These are phyloP conservation scores for Trichosporon sp. DNA, from an alignment of 1,284 basidiomycete genomes.

Conservation along the genomic window DNA sequence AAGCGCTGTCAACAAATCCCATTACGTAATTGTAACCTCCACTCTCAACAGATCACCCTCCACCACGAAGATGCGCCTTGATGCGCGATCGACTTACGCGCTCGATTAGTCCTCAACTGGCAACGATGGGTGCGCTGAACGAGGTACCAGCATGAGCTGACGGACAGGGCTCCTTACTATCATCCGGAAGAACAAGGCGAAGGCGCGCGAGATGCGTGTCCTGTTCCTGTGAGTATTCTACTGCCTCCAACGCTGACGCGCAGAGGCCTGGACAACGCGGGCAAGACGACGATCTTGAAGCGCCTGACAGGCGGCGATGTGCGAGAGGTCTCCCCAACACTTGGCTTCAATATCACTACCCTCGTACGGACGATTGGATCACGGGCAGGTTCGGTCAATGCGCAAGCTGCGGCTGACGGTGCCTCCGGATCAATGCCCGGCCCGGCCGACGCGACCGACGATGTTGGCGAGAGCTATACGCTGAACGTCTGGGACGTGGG, in stretches of 20 bases:
- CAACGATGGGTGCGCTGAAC: background rate
- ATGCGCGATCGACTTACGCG: too few relatives aligned
- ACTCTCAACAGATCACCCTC: background rate
- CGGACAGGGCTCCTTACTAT: conserved; percentile 78
- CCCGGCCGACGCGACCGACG: too few relatives aligned
- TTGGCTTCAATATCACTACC: conserved; percentile 99
- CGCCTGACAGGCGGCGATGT: conserved; percentile 89
- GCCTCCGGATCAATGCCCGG: background rate
- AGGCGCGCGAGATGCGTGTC: conserved; percentile 92
- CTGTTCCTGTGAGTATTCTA: conserved; percentile 72
- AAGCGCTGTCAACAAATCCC: too few relatives aligned
- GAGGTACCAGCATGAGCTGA: background rate
- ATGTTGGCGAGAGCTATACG: conserved; percentile 55
- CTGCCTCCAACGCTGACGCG: background rate
- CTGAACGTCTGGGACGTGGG: conserved; percentile 98
- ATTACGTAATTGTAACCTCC: too few relatives aligned
- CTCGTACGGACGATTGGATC: conserved; percentile 57
- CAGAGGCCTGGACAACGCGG: conserved; percentile 97
- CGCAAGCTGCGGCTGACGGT: background rate
- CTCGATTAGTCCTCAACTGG: too few relatives aligned
- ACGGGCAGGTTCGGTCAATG: conserved; percentile 53
- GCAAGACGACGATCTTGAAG: conserved; percentile 97
- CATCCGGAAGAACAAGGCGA: conserved; percentile 90
- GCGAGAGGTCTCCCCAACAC: conserved; percentile 77
- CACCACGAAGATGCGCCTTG: too few relatives aligned